phyloP scores from a whole-genome alignment of 176 grass and related monocot genomes.

The Guadua angustifolia region DNA sequence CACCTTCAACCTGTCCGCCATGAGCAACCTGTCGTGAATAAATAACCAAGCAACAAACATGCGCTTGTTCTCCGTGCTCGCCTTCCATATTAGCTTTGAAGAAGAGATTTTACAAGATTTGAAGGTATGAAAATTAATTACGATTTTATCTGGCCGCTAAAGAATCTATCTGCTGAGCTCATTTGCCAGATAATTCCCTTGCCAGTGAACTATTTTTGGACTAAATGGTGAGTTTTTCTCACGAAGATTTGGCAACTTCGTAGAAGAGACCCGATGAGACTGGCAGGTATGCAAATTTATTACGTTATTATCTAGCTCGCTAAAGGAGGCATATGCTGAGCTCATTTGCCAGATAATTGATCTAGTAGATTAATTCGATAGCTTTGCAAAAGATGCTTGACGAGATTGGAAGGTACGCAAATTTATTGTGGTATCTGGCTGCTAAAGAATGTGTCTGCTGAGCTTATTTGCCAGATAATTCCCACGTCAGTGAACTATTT shows the following conservation, averaged over 20 bases:
- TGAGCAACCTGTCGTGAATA: too few relatives aligned
- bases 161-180: neutral
- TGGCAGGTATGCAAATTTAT: neutral
- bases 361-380: neutral
- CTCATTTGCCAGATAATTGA: neutral
- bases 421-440: neutral
- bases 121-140: neutral
- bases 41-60: too few relatives aligned
- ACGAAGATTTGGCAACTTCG: neutral
- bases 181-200: neutral
- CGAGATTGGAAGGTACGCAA: neutral
- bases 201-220: too few relatives aligned
- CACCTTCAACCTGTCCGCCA: too few relatives aligned
- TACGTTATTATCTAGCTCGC: neutral
- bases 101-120: too few relatives aligned
- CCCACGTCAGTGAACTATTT: too few relatives aligned
- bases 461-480: too few relatives aligned
- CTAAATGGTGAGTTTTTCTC: neutral
- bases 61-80: too few relatives aligned
- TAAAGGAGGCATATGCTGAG: neutral
- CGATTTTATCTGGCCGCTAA: neutral
- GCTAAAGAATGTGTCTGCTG: too few relatives aligned
- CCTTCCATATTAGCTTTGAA: too few relatives aligned
- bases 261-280: neutral
- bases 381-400: neutral